phyloP scores from a whole-genome alignment of 768 basidiomycete genomes.

The Tricholoma furcatifolium region DNA sequence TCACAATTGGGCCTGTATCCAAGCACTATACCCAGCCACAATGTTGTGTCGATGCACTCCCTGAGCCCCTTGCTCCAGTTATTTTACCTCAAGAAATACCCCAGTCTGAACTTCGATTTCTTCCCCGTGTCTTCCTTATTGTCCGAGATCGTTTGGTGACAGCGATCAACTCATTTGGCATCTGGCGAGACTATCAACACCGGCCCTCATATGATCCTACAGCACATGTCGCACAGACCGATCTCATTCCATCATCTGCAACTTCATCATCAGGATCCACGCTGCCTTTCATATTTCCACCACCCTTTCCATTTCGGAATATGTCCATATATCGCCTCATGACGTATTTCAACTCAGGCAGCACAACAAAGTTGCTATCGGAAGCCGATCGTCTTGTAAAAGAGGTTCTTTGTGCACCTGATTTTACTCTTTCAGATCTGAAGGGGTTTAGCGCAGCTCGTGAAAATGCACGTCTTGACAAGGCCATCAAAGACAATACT shows the following conservation, averaged over 20 bases:
- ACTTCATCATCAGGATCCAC: too few relatives aligned
- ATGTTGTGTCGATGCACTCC: too few relatives aligned
- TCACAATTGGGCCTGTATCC: too few relatives aligned
- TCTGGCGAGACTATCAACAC: constrained; percentile 20
- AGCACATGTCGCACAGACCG: constrained; percentile 4
- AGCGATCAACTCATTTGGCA: constrained; percentile 17
- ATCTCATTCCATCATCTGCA: too few relatives aligned
- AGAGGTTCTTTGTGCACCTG: constrained; percentile 10
- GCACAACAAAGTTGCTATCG: constrained; percentile 9
- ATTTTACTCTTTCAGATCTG: constrained; percentile 10
- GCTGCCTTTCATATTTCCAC: not conserved
- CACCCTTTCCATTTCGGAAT: constrained; percentile 18
- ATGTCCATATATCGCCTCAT: constrained; percentile 19
- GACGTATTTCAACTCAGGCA: constrained; percentile 22
- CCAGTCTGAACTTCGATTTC: too few relatives aligned
- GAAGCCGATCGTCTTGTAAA: constrained; percentile 16
- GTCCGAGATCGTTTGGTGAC: constrained; percentile 19
- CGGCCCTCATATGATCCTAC: constrained; percentile 27
- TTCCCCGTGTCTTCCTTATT: constrained; percentile 14
- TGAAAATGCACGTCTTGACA: constrained; percentile 13
- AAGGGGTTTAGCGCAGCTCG: constrained; percentile 9
- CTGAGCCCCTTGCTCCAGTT: too few relatives aligned
- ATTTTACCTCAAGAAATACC: too few relatives aligned
- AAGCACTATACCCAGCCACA: too few relatives aligned
- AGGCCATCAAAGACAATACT: not conserved